A percentile compares a stretch with the other conserved stretches of the same genome.
These are phyloP conservation scores for Schizonepeta tenuifolia DNA, from an alignment of 257 asterid genomes.

Conservation along the genomic window DNA sequence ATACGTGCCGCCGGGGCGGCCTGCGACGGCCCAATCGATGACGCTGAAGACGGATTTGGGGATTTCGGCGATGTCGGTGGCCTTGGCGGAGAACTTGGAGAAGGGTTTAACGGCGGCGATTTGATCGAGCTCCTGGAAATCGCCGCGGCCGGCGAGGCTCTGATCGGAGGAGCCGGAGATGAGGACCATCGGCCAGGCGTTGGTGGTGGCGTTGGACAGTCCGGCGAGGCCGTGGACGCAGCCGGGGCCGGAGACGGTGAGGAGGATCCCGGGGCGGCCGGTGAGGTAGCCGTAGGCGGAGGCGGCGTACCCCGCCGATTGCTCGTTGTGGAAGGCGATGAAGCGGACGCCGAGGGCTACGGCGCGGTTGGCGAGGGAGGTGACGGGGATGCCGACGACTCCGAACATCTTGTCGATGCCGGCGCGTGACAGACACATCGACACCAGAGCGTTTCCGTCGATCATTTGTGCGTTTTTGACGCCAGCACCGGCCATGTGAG, in stretches of 20 bases:
- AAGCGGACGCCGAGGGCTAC: constrained; percentile 79
- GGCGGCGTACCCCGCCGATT: constrained; percentile 97
- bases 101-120: constrained; percentile 76
- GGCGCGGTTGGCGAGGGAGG: constrained; percentile 79
- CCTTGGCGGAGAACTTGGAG: constrained; percentile 72
- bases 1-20: constrained; percentile 85
- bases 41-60: constrained; percentile 69
- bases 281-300: constrained; percentile 95
- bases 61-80: constrained; percentile 60
- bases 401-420: constrained; percentile 81
- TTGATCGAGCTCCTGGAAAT: constrained; percentile 90
- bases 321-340: constrained; percentile 95
- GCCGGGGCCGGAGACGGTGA: constrained; percentile 95
- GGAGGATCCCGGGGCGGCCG: constrained; percentile 86
- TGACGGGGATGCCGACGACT: constrained; percentile 88
- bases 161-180: constrained; percentile 95
- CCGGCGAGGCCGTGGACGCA: constrained; percentile 97
- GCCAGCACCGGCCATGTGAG: constrained; percentile 49
- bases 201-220: constrained; percentile 78
- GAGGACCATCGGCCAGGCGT: constrained; percentile 86
- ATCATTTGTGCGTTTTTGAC: constrained; percentile 30
- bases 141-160: constrained; percentile 72
- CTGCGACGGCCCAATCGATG: constrained; percentile 60
- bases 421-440: constrained; percentile 78
- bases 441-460: constrained; percentile 70